Evolutionary conservation across 2,329 filamentous ascomycete genomes (phyloP).

Genomic region (Endothia cerciana): DNA sequence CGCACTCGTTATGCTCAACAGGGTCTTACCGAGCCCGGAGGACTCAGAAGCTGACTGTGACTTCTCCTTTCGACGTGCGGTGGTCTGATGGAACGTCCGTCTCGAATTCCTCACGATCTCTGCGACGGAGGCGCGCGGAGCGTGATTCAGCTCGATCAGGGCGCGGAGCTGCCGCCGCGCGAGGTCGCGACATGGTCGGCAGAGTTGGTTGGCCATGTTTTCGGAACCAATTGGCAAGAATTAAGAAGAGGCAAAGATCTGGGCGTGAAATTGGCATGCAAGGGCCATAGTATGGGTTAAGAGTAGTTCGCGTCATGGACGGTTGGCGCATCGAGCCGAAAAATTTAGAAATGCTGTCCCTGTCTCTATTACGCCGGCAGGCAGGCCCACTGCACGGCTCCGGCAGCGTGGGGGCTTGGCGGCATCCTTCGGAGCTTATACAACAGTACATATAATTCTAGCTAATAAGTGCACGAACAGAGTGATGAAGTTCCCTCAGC

Average conservation of each 20-base stretch:
- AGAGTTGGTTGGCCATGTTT: slow-evolving; percentile 52
- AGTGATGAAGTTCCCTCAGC: no score
- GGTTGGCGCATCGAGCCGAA: slow-evolving; percentile 37
- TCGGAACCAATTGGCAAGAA: background rate
- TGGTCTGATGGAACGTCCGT: slow-evolving; percentile 27
- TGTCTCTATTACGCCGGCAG: background rate
- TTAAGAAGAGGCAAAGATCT: background rate
- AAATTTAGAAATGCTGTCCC: slow-evolving; percentile 22
- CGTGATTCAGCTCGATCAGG: slow-evolving; percentile 18
- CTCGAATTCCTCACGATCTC: slow-evolving; percentile 20
- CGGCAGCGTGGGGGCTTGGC: background rate
- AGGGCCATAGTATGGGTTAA: background rate
- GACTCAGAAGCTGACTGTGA: slow-evolving; percentile 13
- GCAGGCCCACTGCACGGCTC: background rate
- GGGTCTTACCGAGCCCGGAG: slow-evolving; percentile 20
- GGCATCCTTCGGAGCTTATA: background rate
- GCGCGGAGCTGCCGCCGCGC: slow-evolving; percentile 40
- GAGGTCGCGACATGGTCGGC: slow-evolving; percentile 38
- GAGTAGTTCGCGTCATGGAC: slow-evolving; percentile 28
- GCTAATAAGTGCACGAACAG: no score
- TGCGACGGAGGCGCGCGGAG: slow-evolving; percentile 17
- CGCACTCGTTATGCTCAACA: slow-evolving; percentile 16
- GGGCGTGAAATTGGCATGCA: slow-evolving; percentile 2
- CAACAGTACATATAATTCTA: no score
- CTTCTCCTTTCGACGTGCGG: slow-evolving; percentile 20